Evolutionary conservation across 1,284 basidiomycete species (phyloP).

Genomic region (Taiwanofungus camphoratus): DNA sequence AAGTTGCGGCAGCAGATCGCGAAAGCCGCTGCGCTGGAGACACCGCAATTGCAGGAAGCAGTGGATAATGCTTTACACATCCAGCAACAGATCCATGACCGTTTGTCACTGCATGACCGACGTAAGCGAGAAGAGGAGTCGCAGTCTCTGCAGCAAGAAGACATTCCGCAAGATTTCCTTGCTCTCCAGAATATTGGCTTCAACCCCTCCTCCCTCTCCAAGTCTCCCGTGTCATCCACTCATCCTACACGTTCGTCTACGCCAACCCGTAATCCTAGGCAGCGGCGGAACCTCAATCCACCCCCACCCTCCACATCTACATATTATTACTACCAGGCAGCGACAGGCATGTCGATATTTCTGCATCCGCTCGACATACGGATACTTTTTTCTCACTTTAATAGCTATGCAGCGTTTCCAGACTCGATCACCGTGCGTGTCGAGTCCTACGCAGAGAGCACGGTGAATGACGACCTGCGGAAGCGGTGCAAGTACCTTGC

Average conservation of each 20-base stretch:
- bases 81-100: constrained; percentile 47
- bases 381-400: constrained; percentile 84
- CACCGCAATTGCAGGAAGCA: constrained; percentile 45
- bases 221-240: constrained; percentile 18
- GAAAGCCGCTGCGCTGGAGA: constrained; percentile 72
- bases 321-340: constrained; percentile 95
- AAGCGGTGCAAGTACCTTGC: constrained; percentile 94
- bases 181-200: constrained; percentile 29
- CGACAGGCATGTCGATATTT: constrained; percentile 88
- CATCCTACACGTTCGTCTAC: constrained; percentile 19
- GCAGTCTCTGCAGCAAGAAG: constrained; percentile 14
- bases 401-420: constrained; percentile 82
- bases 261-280: constrained; percentile 41
- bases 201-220: constrained; percentile 21
- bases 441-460: constrained; percentile 71
- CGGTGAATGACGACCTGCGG: constrained; percentile 87
- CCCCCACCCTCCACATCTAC: constrained; percentile 75
- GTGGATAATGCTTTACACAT: constrained; percentile 60
- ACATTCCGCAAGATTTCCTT: constrained; percentile 52
- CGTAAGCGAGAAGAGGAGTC: constrained; percentile 33
- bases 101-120: constrained; percentile 30
- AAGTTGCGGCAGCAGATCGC: constrained; percentile 75
- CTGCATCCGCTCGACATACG: constrained; percentile 95
- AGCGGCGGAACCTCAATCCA: constrained; percentile 73
- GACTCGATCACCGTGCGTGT: constrained; percentile 75